Evolutionary conservation across 169 alveolate species (phyloP).

Genomic region (Eimeria sp.): DNA sequence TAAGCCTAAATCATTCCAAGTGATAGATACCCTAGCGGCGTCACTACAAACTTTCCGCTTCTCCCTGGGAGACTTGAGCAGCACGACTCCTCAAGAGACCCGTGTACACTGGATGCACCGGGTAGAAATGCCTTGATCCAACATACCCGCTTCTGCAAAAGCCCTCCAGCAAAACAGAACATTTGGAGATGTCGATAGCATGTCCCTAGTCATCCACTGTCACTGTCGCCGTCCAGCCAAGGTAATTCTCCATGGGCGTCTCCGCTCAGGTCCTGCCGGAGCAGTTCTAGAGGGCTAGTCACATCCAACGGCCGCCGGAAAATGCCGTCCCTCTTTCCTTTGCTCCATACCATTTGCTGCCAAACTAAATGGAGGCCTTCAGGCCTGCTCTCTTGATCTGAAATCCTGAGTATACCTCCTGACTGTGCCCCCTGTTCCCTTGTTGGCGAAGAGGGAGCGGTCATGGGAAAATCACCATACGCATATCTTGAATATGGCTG

Average conservation of each 20-base stretch:
- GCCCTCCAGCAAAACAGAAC: not conserved
- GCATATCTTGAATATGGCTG: not conserved
- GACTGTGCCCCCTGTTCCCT: not conserved
- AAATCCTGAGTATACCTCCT: not conserved
- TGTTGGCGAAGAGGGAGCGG: not conserved
- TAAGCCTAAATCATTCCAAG: not conserved
- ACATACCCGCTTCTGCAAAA: not conserved
- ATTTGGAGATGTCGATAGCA: not conserved
- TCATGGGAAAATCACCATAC: not conserved
- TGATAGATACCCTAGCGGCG: not conserved
- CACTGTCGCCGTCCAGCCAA: not conserved
- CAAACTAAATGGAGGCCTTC: not conserved
- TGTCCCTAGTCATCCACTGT: not conserved
- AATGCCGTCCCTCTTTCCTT: not conserved
- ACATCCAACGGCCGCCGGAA: not conserved
- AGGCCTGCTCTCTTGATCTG: not conserved
- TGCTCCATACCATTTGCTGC: not conserved
- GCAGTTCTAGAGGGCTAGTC: not conserved
- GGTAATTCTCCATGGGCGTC: not conserved
- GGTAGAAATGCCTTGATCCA: not conserved
- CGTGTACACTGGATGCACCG: not conserved
- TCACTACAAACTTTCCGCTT: not conserved
- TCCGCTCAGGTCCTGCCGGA: not conserved
- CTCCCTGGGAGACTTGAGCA: not conserved
- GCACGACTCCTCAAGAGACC: not conserved